Evolutionary conservation across 106 monocot species (phyloP).

Genomic region (Acorus calamus): DNA sequence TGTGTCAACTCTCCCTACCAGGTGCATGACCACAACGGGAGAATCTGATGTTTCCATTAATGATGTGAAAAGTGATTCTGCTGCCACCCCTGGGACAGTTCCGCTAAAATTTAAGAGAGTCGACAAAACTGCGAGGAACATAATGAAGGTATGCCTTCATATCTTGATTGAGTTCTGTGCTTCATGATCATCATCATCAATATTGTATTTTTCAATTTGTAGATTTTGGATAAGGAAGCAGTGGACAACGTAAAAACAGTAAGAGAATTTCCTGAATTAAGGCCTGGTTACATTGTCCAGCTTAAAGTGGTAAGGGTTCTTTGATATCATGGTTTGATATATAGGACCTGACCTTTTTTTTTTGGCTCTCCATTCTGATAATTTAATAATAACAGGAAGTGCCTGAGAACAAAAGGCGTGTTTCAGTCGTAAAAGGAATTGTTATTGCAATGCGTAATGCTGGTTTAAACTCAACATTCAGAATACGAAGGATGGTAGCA

Average conservation of each 20-base stretch:
- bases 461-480: conserved; percentile 69
- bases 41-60: conserved; percentile 15
- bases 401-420: conserved; percentile 84
- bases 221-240: conserved; percentile 93
- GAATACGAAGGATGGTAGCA: conserved; percentile 70
- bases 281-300: conserved; percentile 77
- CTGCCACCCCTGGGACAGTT: conserved; percentile 15
- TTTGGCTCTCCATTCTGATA: neutral
- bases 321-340: too few relatives aligned
- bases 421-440: conserved; percentile 72
- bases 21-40: conserved; percentile 36
- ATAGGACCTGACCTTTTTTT: neutral
- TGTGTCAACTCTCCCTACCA: conserved; percentile 9
- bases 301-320: conserved; percentile 63
- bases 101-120: conserved; percentile 83
- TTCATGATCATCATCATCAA: neutral
- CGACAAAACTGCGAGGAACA: conserved; percentile 84
- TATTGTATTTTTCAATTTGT: conserved; percentile 2
- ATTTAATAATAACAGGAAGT: conserved; percentile 51
- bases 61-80: conserved; percentile 14
- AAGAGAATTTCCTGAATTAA: conserved; percentile 66
- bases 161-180: neutral
- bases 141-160: conserved; percentile 67
- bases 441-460: conserved; percentile 82
- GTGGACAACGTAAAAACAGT: conserved; percentile 53